Percentiles rank a stretch among this genome's conserved stretches.
These are phyloP conservation scores for Brassica rapa DNA, from an alignment of 345 rosid genomes.

Conservation along the genomic window DNA sequence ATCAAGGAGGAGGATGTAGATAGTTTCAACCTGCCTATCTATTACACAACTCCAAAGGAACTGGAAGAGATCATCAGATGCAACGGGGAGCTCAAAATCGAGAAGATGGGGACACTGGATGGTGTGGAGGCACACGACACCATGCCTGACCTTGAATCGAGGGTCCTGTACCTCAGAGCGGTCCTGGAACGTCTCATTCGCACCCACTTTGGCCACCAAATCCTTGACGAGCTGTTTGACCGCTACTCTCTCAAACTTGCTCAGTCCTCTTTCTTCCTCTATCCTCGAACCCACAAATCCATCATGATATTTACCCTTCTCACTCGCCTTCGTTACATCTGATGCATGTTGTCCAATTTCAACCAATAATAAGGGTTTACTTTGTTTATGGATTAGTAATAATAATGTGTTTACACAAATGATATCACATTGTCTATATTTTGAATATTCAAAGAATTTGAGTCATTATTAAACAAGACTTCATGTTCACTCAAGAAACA, in stretches of 20 bases:
- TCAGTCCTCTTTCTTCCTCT: slow-evolving; percentile 31
- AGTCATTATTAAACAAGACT: background rate
- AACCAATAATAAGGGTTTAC: background rate
- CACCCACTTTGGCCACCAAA: slow-evolving; percentile 40
- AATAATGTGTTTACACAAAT: slow-evolving; percentile 24
- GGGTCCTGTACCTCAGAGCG: slow-evolving; percentile 37
- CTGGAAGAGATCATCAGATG: slow-evolving; percentile 25
- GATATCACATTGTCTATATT: slow-evolving; percentile 11
- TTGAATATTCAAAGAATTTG: slow-evolving; percentile 27
- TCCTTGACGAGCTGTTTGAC: slow-evolving; percentile 33
- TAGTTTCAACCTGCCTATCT: slow-evolving; percentile 40
- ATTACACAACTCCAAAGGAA: slow-evolving; percentile 37
- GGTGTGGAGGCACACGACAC: slow-evolving; percentile 16
- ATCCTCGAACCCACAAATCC: slow-evolving; percentile 32
- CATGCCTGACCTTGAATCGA: slow-evolving; percentile 33
- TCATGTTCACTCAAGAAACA: slow-evolving; percentile 29
- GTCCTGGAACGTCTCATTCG: slow-evolving; percentile 29
- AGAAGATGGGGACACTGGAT: slow-evolving; percentile 28
- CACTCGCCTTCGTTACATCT: slow-evolving; percentile 3
- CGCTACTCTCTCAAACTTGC: slow-evolving; percentile 33
- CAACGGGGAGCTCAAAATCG: slow-evolving; percentile 19
- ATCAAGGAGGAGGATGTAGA: slow-evolving; percentile 31
- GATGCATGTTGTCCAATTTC: slow-evolving; percentile 8
- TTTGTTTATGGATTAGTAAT: background rate
- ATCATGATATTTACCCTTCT: slow-evolving; percentile 35